Percentiles rank a stretch among this genome's conserved stretches.
These are phyloP conservation scores for Sporothrix inflata DNA, from an alignment of 2,329 filamentous ascomycete species.

Conservation along the genomic window DNA sequence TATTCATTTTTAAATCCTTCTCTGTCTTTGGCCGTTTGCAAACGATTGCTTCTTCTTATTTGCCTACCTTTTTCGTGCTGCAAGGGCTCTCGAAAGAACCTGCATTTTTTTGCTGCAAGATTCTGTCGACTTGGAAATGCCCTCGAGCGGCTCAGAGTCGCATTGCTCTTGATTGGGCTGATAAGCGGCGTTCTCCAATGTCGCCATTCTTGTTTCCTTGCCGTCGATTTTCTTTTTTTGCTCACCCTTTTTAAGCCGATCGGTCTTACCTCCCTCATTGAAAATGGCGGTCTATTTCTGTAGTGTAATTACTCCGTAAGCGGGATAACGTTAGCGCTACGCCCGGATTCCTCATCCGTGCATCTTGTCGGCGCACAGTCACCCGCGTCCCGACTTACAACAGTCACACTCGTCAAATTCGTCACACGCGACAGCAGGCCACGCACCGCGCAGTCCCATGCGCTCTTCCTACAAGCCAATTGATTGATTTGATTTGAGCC, in stretches of 20 bases:
- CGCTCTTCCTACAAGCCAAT: background rate
- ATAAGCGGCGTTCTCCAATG: background rate
- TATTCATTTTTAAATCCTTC: background rate
- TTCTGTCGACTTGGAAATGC: background rate
- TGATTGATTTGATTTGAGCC: background rate
- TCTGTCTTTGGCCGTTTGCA: background rate
- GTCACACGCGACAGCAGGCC: constrained; percentile 6
- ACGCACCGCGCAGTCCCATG: background rate
- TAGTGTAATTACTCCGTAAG: too few species aligned
- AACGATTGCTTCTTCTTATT: background rate
- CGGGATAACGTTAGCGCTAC: background rate
- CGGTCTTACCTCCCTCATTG: background rate
- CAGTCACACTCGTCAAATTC: background rate
- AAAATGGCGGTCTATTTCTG: background rate
- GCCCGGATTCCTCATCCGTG: background rate
- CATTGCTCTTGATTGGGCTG: background rate
- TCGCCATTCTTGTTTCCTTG: background rate
- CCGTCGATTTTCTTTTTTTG: background rate
- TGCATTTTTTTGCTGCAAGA: background rate
- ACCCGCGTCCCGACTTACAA: background rate
- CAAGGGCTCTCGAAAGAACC: too few species aligned
- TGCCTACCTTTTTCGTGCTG: background rate
- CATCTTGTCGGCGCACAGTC: background rate
- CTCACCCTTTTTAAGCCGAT: too few species aligned
- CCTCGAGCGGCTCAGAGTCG: background rate